Evolutionary conservation across 306 rosid genomes (phyloP), one percentile per base, ranked within the genome.

Genomic region (Psophocarpus tetragonolobus): DNA sequence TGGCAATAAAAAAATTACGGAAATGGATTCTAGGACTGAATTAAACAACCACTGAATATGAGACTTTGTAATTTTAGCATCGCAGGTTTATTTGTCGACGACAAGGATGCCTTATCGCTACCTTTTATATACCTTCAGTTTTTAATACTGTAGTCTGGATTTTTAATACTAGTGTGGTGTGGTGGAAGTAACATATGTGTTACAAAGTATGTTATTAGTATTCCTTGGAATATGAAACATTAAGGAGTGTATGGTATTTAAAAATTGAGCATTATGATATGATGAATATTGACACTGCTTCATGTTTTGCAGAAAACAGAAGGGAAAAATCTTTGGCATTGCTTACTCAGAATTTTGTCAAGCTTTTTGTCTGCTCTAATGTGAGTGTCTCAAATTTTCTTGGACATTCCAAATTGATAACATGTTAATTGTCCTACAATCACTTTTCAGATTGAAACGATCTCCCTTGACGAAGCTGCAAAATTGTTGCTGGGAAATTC

Each of bases 381-480:
- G 98, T 91, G 67, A 89, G 97, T 76, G 24, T 58, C 62, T 32
- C 50, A 2, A 17, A 17, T 50, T 51, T 77, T 53, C n/a, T 4
- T 58, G 4, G 6, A 33, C 8, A 44, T 9, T 75, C 23, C 14
- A n/a, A 48, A 4, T 10, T 27, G 26, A 23, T 24, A 8, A 30
- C 64, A 0, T 30, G 0, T 76, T 24, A 21, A 64, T 35, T 79
- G 58, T 58, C 45, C 14, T 14, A 24, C 51, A 26, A 65, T 65
- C 62, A 3, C 18, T 68, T 30, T 44, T 42, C 73, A 91, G 98
- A 82, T 69, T 2, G 85, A 87, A 50, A 11, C 87, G 81, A 87
- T 93, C 69, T 87, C 98, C 66, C 93, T 89, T 36, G 98, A 93
- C 6, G 95, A 91, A 35, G 97, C 94, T 68, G 97, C 95, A 35